phyloP scores from a whole-genome alignment of 2,329 filamentous ascomycete species.

The Colletotrichum filicis region DNA sequence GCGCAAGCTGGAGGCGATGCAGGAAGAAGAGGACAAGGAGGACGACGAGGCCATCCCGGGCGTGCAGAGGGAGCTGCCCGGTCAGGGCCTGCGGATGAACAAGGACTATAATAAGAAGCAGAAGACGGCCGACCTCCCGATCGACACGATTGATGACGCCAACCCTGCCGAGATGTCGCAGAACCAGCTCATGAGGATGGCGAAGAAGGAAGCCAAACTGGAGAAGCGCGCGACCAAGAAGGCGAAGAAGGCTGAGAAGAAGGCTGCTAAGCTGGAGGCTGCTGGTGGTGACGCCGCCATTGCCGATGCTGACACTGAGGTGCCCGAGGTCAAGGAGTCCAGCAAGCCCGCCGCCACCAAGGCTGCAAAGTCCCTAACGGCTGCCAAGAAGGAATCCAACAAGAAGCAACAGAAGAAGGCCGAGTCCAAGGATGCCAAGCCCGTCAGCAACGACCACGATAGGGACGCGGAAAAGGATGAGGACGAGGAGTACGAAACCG shows the following conservation, averaged over 20 bases:
- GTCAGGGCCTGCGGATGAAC: slow-evolving; percentile 68
- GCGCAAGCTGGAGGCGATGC: slow-evolving; percentile 78
- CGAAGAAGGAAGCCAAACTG: slow-evolving; percentile 44
- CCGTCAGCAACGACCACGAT: slow-evolving; percentile 25
- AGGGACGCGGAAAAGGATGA: slow-evolving; percentile 25
- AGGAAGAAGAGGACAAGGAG: slow-evolving; percentile 57
- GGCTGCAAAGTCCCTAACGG: slow-evolving; percentile 59
- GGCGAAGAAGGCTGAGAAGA: slow-evolving; percentile 45
- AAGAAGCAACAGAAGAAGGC: slow-evolving; percentile 50
- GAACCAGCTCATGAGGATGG: slow-evolving; percentile 34
- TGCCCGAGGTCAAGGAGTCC: slow-evolving; percentile 62
- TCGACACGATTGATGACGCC: slow-evolving; percentile 32
- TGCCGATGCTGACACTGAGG: not conserved
- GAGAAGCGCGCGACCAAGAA: slow-evolving; percentile 60
- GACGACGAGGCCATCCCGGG: slow-evolving; percentile 60
- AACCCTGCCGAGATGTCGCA: slow-evolving; percentile 37
- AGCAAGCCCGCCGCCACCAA: slow-evolving; percentile 60
- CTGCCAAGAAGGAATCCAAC: slow-evolving; percentile 52
- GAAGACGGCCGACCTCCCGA: slow-evolving; percentile 47
- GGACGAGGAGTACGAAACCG: slow-evolving; percentile 33
- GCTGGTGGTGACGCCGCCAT: slow-evolving; percentile 48
- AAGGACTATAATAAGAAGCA: slow-evolving; percentile 67
- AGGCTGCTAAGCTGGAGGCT: slow-evolving; percentile 38
- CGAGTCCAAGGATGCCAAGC: slow-evolving; percentile 37
- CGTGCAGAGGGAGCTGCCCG: slow-evolving; percentile 69